Evolutionary conservation across 495 filamentous ascomycete genomes (phyloP).

Genomic region (Daldinia caldariorum): DNA sequence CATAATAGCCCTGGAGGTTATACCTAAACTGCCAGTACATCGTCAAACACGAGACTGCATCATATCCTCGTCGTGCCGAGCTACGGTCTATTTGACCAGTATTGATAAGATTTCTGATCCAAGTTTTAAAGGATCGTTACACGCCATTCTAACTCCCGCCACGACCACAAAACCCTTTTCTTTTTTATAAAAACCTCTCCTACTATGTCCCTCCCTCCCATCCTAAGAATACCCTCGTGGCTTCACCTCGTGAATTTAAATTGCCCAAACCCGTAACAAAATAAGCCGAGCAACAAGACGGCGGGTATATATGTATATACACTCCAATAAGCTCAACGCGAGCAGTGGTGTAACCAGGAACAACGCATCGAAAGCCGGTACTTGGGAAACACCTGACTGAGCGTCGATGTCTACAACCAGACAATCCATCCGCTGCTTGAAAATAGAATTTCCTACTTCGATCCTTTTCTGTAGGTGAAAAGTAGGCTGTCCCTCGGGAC

Average conservation of each 20-base stretch:
- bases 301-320: slow-evolving; percentile 42
- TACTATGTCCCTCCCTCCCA: slow-evolving; percentile 16
- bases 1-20: too few relatives aligned
- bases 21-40: neutral
- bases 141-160: slow-evolving; percentile 29
- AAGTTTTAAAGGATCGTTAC: slow-evolving; percentile 18
- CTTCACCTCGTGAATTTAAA: slow-evolving; percentile 30
- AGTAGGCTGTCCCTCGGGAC: neutral
- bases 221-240: slow-evolving; percentile 28
- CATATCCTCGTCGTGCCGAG: slow-evolving; percentile 14
- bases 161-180: slow-evolving; percentile 13
- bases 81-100: slow-evolving; percentile 16
- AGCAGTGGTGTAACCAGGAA: slow-evolving; percentile 5
- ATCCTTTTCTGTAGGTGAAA: neutral
- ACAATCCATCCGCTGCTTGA: slow-evolving; percentile 12
- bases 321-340: slow-evolving; percentile 26
- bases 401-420: slow-evolving; percentile 3
- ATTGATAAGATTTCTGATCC: slow-evolving; percentile 5
- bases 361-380: slow-evolving; percentile 3
- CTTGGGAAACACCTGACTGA: neutral
- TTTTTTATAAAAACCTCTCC: slow-evolving; percentile 7
- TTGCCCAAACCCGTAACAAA: slow-evolving; percentile 22
- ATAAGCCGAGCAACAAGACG: slow-evolving; percentile 31
- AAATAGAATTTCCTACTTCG: slow-evolving; percentile 12
- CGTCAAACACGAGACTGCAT: slow-evolving; percentile 9